These are phyloP conservation scores for Metschnikowia shivogae DNA, from an alignment of 805 yeast genomes.

Conservation along the genomic window DNA sequence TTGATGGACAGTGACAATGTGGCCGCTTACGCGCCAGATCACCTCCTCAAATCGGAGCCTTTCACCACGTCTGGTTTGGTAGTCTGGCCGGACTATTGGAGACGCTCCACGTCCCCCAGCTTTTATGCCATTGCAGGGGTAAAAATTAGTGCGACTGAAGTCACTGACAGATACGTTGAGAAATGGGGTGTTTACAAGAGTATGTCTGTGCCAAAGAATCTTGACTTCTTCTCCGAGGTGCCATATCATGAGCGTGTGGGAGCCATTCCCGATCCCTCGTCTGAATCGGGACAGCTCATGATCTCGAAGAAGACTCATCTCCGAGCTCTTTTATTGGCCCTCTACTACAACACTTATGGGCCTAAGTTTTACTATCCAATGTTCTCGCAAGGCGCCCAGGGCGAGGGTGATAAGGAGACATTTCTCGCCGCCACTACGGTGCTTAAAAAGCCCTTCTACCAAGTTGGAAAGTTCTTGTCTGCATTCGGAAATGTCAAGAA, in stretches of 20 bases:
- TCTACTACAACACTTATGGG: constrained; percentile 59
- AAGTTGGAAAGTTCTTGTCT: constrained; percentile 47
- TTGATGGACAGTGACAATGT: constrained; percentile 74
- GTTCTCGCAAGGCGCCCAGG: constrained; percentile 46
- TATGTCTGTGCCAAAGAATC: constrained; percentile 4
- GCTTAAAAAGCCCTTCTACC: constrained; percentile 46
- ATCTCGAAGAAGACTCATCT: constrained; percentile 57
- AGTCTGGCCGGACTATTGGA: constrained; percentile 89
- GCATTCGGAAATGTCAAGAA: constrained; percentile 46
- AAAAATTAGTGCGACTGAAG: constrained; percentile 22
- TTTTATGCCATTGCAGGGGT: constrained; percentile 67
- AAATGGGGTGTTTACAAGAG: constrained; percentile 12
- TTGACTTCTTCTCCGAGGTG: constrained; percentile 16
- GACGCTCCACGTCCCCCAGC: constrained; percentile 71
- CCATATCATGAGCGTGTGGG: constrained; percentile 65
- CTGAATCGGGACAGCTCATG: constrained; percentile 67
- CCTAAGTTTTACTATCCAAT: constrained; percentile 40
- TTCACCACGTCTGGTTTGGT: constrained; percentile 52
- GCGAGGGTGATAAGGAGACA: constrained; percentile 84
- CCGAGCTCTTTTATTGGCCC: constrained; percentile 51
- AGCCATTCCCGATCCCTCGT: constrained; percentile 62
- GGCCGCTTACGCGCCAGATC: constrained; percentile 63
- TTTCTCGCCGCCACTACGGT: constrained; percentile 65
- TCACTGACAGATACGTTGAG: constrained; percentile 34
- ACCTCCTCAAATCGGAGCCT: constrained; percentile 53